A percentile compares a stretch with the other conserved stretches of the same genome.
Conservation (phyloP, 345 rosid species). For the Hibiscus tridactylites region DNA sequence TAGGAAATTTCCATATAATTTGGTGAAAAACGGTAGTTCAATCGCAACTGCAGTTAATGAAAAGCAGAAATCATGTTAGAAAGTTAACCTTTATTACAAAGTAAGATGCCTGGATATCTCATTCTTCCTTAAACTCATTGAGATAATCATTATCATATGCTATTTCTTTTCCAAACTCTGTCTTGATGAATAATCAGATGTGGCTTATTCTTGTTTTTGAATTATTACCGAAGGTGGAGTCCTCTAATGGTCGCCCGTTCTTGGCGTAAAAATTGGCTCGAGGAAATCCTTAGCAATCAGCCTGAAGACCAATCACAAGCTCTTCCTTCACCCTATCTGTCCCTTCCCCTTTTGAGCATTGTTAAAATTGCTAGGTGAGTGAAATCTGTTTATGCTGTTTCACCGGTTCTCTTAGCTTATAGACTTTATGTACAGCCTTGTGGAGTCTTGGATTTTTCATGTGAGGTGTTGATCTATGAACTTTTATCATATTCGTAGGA, state of each 20-base stretch:
- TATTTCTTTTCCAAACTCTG: background rate
- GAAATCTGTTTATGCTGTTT: background rate
- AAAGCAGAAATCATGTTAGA: background rate
- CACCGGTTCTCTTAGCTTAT: background rate
- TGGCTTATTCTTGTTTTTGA: background rate
- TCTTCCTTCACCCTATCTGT: slow-evolving; percentile 63
- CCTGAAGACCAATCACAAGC: slow-evolving; percentile 30
- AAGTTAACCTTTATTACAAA: background rate
- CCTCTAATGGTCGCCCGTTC: slow-evolving; percentile 91
- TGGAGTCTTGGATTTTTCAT: background rate
- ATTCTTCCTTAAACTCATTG: background rate
- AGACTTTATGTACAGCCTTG: background rate
- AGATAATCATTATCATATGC: background rate
- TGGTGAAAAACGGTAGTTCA: background rate
- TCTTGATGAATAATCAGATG: background rate
- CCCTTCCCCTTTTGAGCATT: slow-evolving; percentile 93
- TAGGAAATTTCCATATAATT: background rate
- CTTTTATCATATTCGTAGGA: background rate
- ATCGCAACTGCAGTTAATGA: background rate
- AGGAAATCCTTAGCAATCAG: slow-evolving; percentile 52
- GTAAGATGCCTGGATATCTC: background rate
- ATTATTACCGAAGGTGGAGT: slow-evolving; percentile 53
- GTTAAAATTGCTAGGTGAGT: slow-evolving; percentile 80
- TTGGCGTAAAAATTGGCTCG: slow-evolving; percentile 78
- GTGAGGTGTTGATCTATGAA: background rate